Base-by-base conservation (phyloP, 1,284 basidiomycete species). In the Rhodotorula sp. region DNA sequence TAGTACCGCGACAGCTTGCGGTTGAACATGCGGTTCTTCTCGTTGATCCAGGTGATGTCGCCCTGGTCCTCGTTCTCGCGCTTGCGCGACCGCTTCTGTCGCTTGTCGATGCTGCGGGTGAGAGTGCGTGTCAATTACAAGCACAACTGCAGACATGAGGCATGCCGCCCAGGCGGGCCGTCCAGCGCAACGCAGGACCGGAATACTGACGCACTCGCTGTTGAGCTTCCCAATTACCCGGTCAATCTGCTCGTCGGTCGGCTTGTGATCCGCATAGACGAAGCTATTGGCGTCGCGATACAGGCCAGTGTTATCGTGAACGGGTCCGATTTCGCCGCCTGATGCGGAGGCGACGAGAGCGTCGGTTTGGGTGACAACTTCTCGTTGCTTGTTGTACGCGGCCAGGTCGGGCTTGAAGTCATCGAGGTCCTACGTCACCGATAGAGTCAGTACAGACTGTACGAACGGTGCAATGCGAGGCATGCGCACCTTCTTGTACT, bases 11-110 rank as follows among this genome's bases (percentile, higher is more conserved):
- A 89, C 82, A 98, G 93, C 89, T 97, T 99, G 83, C 94, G 94
- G 87, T 98, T 99, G 86, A 98, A 99, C 63, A 95, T 92, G 77
- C 92, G 89, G 83, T 99, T 99, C 71, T 90, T 89, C 80, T 97
- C 92, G 84, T 99, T 99, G 87, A 99, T 99, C 80, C 99, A 99
- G 20, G 93, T 98, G 81, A 99, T 91, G 76, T 97, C 93, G 65
- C 90, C 93, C 72, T 95, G 90, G 62, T 90, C 89, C 77, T 97
- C 93, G 82, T 95, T 94, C 79, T 84, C 84, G 68, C 93, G 86
- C 81, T 92, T 91, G 74, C 94, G 84, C 48, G 90, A 91, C 82
- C 92, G 89, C 78, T 91, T 94, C 78, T 87, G 85, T 79, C 90
- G 89, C 83, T 91, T 90, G 82, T 92, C 90, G 73, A 92, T 86